Base-by-base conservation (phyloP, 805 yeast genomes). In the Metschnikowia koreensis region DNA sequence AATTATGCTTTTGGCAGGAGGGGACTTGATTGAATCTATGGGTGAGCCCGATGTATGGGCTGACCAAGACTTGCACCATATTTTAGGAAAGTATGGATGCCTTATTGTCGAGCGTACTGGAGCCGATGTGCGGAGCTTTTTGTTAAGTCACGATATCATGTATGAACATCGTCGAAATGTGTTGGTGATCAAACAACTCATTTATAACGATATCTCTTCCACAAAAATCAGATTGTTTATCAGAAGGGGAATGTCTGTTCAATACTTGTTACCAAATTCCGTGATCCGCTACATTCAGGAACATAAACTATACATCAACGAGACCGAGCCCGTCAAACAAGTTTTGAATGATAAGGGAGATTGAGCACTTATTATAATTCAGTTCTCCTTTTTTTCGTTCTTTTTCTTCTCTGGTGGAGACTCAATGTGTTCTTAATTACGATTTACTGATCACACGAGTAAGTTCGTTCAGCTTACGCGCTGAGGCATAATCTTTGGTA, bases 11-110 rank as follows among this genome's bases (percentile, higher is more conserved):
- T 75, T 94, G 39, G 99, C 99, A 0, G 99, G 99, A 47, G 99
- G 99, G 41, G 99, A 94, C 70, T 79, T 94, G 60, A 94, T 94
- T 48, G 99, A 94, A 68, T 86, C 96, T 41, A 94, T 94, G 98
- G 99, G 99, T n/a, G 99, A 94, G 70, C 98, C 99, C 22, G 94
- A 93, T 63, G 99, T 94, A 38, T 94, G 99, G 99, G 96, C 96
- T 1, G 98, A 93, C 67, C 86, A 81, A 52, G 99, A 94, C 69
- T 76, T 94, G 62, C 96, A 91, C 63, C 99, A 94, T 67, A 94
- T 94, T 44, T 77, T 94, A 59, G 99, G 99, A 28, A 86, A 88
- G 55, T 94, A 94, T 69, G 99, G 99, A 2, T 94, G 99, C 73
- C 74, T 94, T 56, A 94, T 94, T 46, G 97, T 94, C 22, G 99